phyloP scores from a whole-genome alignment of 2,329 filamentous ascomycete genomes.

The Alternaria brassicae region DNA sequence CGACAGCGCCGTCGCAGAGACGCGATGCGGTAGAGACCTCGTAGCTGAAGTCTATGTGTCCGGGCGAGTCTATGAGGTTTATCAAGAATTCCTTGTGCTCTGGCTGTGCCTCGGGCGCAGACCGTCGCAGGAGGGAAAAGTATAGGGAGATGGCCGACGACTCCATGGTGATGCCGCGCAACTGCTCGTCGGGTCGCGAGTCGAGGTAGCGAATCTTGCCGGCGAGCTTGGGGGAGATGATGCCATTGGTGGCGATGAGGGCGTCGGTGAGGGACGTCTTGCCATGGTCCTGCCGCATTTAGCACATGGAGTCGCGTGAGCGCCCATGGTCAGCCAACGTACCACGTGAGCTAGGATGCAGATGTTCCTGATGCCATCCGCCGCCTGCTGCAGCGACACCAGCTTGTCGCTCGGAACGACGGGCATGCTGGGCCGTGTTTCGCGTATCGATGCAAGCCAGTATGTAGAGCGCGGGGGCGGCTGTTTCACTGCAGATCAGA shows the following conservation, averaged over 20 bases:
- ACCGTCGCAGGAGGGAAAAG: slow-evolving; percentile 86
- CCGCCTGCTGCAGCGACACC: slow-evolving; percentile 84
- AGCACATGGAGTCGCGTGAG: slow-evolving; percentile 53
- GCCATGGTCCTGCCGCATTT: slow-evolving; percentile 73
- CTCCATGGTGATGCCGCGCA: slow-evolving; percentile 99
- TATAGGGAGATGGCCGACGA: slow-evolving; percentile 96
- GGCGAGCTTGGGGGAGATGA: slow-evolving; percentile 96
- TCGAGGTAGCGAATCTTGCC: slow-evolving; percentile 98
- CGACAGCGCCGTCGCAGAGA: slow-evolving; percentile 91
- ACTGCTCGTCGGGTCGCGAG: slow-evolving; percentile 93
- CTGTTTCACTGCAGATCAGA: slow-evolving; percentile 18
- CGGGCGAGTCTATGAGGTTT: slow-evolving; percentile 96
- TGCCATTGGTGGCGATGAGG: slow-evolving; percentile 96
- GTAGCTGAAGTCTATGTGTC: slow-evolving; percentile 98
- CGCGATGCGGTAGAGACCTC: slow-evolving; percentile 96
- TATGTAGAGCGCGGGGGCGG: not conserved
- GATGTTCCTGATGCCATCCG: slow-evolving; percentile 84
- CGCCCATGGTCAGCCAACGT: not conserved
- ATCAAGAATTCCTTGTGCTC: slow-evolving; percentile 89
- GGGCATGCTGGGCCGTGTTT: slow-evolving; percentile 68
- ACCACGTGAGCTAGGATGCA: slow-evolving; percentile 27
- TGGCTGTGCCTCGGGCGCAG: slow-evolving; percentile 70
- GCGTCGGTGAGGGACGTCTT: slow-evolving; percentile 98
- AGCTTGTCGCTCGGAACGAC: slow-evolving; percentile 91
- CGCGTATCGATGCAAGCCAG: slow-evolving; percentile 5